These are phyloP conservation scores for Megacollybia platyphylla DNA, from an alignment of 1,284 basidiomycete species.

Conservation along the genomic window DNA sequence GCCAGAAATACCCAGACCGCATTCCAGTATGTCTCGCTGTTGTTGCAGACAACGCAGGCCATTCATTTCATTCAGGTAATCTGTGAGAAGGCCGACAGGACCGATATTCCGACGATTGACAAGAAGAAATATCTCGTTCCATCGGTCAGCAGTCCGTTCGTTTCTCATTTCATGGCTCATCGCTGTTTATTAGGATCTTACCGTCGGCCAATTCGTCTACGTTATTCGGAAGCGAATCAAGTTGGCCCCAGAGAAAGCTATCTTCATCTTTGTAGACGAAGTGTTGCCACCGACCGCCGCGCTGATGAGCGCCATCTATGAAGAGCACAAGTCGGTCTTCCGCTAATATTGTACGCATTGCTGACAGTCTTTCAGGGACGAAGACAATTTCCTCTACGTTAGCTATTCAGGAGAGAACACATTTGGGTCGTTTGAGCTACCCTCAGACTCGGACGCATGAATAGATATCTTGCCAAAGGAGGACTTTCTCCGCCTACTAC, in stretches of 20 bases:
- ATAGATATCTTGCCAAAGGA: neutral
- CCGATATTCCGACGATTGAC: conserved; percentile 98
- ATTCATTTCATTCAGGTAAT: conserved; percentile 62
- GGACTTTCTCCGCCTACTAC: neutral
- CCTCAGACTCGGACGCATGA: conserved; percentile 28
- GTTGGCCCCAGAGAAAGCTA: conserved; percentile 98
- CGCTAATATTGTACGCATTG: conserved; percentile 6
- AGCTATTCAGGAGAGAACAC: conserved; percentile 97
- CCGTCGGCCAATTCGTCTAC: conserved; percentile 98
- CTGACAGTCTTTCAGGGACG: conserved; percentile 52
- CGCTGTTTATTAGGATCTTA: conserved; percentile 73
- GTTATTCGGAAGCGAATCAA: conserved; percentile 99
- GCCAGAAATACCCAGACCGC: conserved; percentile 97
- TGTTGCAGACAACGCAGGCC: conserved; percentile 4
- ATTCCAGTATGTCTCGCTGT: conserved; percentile 66
- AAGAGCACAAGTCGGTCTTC: conserved; percentile 87
- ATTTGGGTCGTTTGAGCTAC: conserved; percentile 77
- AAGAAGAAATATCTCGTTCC: conserved; percentile 99
- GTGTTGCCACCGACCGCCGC: conserved; percentile 97
- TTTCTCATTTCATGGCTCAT: neutral
- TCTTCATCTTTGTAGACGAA: conserved; percentile 99
- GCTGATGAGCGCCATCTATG: conserved; percentile 97
- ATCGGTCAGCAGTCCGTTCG: conserved; percentile 44
- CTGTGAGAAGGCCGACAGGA: conserved; percentile 98
- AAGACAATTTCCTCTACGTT: conserved; percentile 93